Base-by-base conservation (phyloP, 2,329 filamentous ascomycete genomes). In the Colletotrichum salicis region DNA sequence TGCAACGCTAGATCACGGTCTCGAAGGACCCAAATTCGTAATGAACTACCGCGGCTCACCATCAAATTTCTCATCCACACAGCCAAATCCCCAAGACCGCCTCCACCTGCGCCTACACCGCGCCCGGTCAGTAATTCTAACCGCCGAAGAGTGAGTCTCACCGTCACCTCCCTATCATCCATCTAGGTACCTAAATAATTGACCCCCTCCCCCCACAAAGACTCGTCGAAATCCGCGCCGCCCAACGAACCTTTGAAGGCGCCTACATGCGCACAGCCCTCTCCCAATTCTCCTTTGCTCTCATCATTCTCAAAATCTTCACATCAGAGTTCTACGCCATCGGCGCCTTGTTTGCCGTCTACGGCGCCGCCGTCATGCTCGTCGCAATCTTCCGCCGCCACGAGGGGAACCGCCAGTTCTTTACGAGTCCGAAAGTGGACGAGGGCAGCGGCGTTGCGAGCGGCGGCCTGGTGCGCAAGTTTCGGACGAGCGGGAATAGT, bases 291-390 rank as follows among this genome's bases (percentile, higher is more conserved):
- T 96, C 93, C 68, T 98, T 99, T 82, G 92, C 96, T 24, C 91
- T 99, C 61, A 92, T 99, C 74, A 94, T 99, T 64, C 90, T 97
- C 76, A 97, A 97, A 84, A 97, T 99, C 82, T 98, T 99, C 85
- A 98, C 95, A 10, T 89, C 92, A 64, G 96, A 98, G 80, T 98
- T 99, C 86, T 98, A 98, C 83, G 91, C 93, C 76, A 97, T 98
- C 74, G 96, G 96, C n/a, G 96, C 96, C 7, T 87, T 99, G 37
- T 98, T 98, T 80, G 95, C 96, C 55, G 91, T 94, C 60, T 98
- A 98, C 79, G 96, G 96, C 13, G 91, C 92, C 4, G 94, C 94
- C 7, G 89, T 99, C 59, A 86, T 98, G 79, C 86, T 94, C 31
- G 94, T 97, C 71, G 93, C 94, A 76, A 85, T 94, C 65, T 97